Evolutionary conservation across 306 rosid genomes (phyloP), one percentile per base, ranked within the genome.

Genomic region (Pyrus betulifolia): DNA sequence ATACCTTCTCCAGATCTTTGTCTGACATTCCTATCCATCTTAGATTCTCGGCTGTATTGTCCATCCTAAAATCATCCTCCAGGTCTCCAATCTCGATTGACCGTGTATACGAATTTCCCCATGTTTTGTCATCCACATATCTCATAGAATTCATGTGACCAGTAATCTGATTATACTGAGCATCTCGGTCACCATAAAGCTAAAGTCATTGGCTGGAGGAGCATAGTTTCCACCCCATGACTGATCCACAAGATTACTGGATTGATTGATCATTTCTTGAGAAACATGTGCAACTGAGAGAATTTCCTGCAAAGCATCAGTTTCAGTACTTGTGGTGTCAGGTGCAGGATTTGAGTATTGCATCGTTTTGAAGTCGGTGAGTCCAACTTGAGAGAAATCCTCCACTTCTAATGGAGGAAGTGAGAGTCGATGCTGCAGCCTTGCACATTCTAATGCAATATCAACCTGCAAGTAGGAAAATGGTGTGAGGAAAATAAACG

Each of bases 11-110:
- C 35, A 82, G 72, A 74, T 84, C 84, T 82, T 88, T 77, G 73
- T 72, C 82, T 5, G 98, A 89, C 93, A 91, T 87, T 72, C 97
- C 97, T 33, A 91, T 82, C 97, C 98, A 93, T 87, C 97, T 88
- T 54, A 93, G 85, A 71, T 93, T 91, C 87, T 93, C 98, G 0
- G 80, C 82, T 72, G 76, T 33, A 63, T 87, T 85, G 69, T 79
- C 85, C 4, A 78, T 77, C 86, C 78, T 88, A 73, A 86, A 88
- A 42, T 80, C 96, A 3, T 82, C 87, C n/a, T 83, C 96, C 17
- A 81, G 4, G 70, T 85, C 86, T 59, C 89, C 88, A 1, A 90
- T 88, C 23, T 87, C 91, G 55, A 87, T 79, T 0, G 87, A 78
- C 81, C 84, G 86, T 38, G 81, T 27, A 71, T 71, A 83, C 11